Conservation (phyloP, 345 rosid genomes). For the Syzygium aqueum region DNA sequence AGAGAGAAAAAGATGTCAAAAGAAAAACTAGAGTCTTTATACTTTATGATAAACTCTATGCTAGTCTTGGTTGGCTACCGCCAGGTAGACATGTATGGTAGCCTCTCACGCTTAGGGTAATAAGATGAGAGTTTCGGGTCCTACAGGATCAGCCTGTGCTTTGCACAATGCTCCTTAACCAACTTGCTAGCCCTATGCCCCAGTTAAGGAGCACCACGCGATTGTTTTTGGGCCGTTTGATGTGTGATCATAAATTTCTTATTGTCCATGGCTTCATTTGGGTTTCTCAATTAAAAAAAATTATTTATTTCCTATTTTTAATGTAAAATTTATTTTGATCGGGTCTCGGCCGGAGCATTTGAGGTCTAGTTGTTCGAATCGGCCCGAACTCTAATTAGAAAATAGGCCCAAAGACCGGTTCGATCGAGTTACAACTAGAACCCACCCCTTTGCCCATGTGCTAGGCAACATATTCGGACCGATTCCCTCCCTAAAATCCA, state of each 20-base stretch:
- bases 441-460: not conserved
- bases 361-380: not conserved
- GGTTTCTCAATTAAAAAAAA: not conserved
- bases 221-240: not conserved
- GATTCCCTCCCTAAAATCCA: not conserved
- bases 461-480: not conserved
- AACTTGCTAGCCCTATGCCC: no score
- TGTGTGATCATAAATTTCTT: not conserved
- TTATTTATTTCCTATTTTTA: not conserved
- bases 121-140: no score
- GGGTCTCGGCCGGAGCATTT: not conserved
- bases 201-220: no score
- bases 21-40: no score
- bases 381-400: not conserved
- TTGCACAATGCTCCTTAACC: not conserved
- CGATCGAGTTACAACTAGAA: not conserved
- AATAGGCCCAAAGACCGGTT: not conserved
- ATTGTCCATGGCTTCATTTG: not conserved
- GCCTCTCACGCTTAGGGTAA: no score
- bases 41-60: no score
- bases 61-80: no score
- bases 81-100: no score
- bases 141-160: not conserved
- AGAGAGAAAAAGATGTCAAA: no score
- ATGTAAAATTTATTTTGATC: not conserved